Percentiles rank a stretch among this genome's conserved stretches.
phyloP scores from a whole-genome alignment of 306 rosid species.

The Elaeagnus macrophylla region DNA sequence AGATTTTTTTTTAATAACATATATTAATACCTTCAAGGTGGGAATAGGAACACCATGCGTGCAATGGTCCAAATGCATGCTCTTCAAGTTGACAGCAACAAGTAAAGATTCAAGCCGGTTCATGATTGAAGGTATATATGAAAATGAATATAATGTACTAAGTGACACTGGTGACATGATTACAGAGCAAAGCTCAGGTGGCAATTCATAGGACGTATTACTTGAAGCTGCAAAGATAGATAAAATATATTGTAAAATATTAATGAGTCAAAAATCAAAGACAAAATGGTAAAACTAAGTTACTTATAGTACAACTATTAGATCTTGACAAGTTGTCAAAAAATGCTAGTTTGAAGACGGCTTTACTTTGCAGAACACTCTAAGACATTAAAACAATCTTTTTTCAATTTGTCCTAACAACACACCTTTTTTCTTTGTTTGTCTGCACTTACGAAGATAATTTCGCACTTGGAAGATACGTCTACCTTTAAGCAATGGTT shows the following conservation, averaged over 20 bases:
- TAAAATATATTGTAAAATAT: not conserved
- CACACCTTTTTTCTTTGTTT: constrained; percentile 46
- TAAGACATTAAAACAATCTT: too few relatives aligned
- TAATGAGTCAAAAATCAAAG: not conserved
- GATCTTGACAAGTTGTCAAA: too few relatives aligned
- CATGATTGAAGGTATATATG: constrained; percentile 74
- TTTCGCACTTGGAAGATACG: constrained; percentile 44
- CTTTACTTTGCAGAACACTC: too few relatives aligned
- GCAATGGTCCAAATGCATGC: constrained; percentile 49
- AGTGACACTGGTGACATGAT: constrained; percentile 64
- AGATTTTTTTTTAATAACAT: too few relatives aligned
- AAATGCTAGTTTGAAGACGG: too few relatives aligned
- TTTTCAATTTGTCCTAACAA: too few relatives aligned
- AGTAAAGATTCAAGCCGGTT: constrained; percentile 64
- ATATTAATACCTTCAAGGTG: constrained; percentile 39
- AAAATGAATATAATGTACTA: constrained; percentile 40
- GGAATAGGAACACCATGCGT: constrained; percentile 38
- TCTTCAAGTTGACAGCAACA: constrained; percentile 50
- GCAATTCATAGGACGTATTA: constrained; percentile 48
- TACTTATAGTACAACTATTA: too few relatives aligned
- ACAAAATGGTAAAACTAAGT: too few relatives aligned
- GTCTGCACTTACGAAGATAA: constrained; percentile 26
- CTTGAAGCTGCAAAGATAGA: constrained; percentile 39
- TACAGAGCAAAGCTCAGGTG: constrained; percentile 71
- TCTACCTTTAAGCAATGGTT: constrained; percentile 43